phyloP scores from a whole-genome alignment of 2,329 filamentous ascomycete species.

The Pseudodiploospora longispora region DNA sequence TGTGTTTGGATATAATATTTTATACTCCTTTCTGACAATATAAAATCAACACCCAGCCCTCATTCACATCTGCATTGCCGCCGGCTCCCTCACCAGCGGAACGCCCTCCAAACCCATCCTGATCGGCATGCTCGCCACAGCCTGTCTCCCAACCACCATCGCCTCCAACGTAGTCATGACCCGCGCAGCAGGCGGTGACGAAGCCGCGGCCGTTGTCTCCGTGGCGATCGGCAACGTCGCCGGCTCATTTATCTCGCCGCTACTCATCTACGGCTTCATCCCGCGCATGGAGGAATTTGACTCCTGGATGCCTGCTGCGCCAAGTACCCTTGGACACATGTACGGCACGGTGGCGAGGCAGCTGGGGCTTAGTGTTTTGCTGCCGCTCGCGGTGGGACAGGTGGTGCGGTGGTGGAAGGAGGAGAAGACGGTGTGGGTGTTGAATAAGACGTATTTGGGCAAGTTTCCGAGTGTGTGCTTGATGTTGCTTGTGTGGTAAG shows the following conservation, averaged over 20 bases:
- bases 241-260: conserved; percentile 59
- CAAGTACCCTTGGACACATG: conserved; percentile 48
- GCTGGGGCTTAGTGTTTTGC: conserved; percentile 56
- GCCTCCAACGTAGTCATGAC: conserved; percentile 71
- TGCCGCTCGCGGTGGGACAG: conserved; percentile 58
- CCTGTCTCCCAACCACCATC: conserved; percentile 65
- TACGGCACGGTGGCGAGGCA: conserved; percentile 61
- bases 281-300: conserved; percentile 45
- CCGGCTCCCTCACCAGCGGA: conserved; percentile 39
- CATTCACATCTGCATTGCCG: conserved; percentile 39
- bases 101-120: conserved; percentile 57
- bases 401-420: conserved; percentile 42
- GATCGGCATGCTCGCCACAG: conserved; percentile 58
- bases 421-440: conserved; percentile 42
- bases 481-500: conserved; percentile 41
- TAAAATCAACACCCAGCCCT: conserved; percentile 27
- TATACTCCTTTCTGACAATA: background rate
- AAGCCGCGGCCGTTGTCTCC: conserved; percentile 57
- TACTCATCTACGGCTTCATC: conserved; percentile 54
- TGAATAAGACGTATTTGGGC: conserved; percentile 45
- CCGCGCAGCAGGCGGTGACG: conserved; percentile 58
- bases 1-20: background rate
- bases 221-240: conserved; percentile 63
- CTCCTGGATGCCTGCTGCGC: conserved; percentile 44
- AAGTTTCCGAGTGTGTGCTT: conserved; percentile 42